Conservation (phyloP, 148 eudicot species). For the Rhododendron molle region DNA sequence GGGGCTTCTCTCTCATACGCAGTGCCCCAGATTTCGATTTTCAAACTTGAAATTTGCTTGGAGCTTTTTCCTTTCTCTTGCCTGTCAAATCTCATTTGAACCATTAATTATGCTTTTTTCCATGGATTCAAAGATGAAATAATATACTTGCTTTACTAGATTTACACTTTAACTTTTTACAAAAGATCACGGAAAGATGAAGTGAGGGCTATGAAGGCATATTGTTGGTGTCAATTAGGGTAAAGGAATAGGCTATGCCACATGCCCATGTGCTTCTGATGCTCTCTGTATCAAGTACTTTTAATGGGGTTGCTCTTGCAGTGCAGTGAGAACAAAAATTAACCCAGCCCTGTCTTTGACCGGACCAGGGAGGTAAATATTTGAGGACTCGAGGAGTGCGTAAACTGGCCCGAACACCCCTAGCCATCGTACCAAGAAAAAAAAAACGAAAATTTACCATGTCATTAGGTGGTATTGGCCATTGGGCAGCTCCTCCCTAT, state of each 20-base stretch:
- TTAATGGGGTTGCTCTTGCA: not conserved
- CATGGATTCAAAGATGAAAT: slow-evolving; percentile 13
- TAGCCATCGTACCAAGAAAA: not conserved
- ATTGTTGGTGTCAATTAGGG: not conserved
- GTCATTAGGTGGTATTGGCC: not conserved
- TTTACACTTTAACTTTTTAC: not conserved
- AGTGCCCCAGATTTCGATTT: not conserved
- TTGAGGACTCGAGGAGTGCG: too few relatives aligned
- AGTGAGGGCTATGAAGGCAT: not conserved
- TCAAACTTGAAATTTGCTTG: not conserved
- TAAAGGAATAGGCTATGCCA: not conserved
- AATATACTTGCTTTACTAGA: not conserved
- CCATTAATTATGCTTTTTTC: not conserved
- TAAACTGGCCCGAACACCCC: not conserved
- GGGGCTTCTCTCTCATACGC: too few relatives aligned
- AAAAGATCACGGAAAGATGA: not conserved
- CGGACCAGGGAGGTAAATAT: too few relatives aligned
- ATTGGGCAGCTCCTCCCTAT: not conserved
- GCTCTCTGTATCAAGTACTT: not conserved
- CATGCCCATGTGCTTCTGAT: slow-evolving; percentile 3
- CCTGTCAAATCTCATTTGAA: not conserved
- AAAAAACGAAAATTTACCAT: not conserved
- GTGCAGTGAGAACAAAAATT: not conserved
- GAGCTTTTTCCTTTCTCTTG: not conserved
- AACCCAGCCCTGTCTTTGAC: not conserved